Base-by-base conservation (phyloP, 495 filamentous ascomycete genomes). In the Amphirosellinia nigrospora region DNA sequence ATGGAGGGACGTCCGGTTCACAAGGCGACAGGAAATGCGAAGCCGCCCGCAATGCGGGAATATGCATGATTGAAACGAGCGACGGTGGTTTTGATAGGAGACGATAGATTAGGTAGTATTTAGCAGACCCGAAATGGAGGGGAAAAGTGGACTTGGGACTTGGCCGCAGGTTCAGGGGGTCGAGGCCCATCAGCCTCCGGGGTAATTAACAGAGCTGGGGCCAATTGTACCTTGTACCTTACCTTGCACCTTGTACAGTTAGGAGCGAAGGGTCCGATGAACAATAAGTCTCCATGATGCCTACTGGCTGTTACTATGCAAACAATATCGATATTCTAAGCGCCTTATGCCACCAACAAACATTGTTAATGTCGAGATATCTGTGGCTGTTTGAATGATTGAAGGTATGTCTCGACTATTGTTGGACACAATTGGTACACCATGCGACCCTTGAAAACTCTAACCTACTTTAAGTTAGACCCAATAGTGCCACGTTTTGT, bases 121-220 rank as follows among this genome's bases (percentile, higher is more conserved):
- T 23, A 46, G 15, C 13, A 63, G 46, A 36, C 61, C 39, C 41
- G 61, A 41, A 63, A 41, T 32, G 16, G 60, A 63, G 60, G 61
- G 59, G 43, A 64, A 64, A 64, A 64, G 61, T 64, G 61, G 61
- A 63, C 39, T 63, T 45, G 16, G 61, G 61, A 63, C 39, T 63
- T 45, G 16, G 60, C 26, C 15, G 36, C 36, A 61, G n/a, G 36
- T 10, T 19, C 32, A 58, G 55, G n/a, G 53, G 55, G 55, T 58
- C 55, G 58, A 41, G 34, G 58, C 10, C 13, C 39, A 23, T 30
- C 23, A 38, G 32, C 13, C n/a, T 28, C 59, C 13, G 13, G 56
- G 34, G 56, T 45, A 43, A 62, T 23, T 39, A 38, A 38, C 56
- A 23, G 8, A 60, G 36, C 56, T n/a, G n/a, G n/a, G n/a, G n/a